phyloP scores from a whole-genome alignment of 345 rosid genomes.

The Salix brachista region DNA sequence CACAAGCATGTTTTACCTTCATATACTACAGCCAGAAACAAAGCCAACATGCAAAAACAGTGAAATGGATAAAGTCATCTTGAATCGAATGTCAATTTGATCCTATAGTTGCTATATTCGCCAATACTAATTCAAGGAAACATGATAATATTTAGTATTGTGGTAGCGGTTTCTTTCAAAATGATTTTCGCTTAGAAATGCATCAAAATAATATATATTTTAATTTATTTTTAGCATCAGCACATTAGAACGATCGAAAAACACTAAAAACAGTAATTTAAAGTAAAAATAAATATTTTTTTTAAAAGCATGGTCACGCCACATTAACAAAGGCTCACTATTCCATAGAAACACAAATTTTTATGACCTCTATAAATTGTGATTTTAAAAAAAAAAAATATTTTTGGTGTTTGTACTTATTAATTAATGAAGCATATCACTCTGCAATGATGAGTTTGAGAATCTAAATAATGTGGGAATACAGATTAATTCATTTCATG shows the following conservation, averaged over 20 bases:
- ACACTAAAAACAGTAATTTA: no score
- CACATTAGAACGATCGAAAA: no score
- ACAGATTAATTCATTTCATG: conserved; percentile 1
- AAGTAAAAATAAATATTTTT: no score
- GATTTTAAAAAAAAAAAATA: not conserved
- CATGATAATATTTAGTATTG: no score
- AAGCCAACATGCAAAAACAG: not conserved
- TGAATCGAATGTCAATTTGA: not conserved
- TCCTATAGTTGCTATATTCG: not conserved
- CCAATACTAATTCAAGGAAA: not conserved
- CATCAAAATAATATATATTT: no score
- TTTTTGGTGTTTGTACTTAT: not conserved
- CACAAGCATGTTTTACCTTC: not conserved
- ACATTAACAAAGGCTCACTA: no score
- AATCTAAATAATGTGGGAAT: not conserved
- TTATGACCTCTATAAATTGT: not conserved
- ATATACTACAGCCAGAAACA: not conserved
- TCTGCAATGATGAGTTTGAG: not conserved
- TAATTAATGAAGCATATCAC: not conserved
- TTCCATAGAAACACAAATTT: not conserved
- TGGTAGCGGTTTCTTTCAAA: no score
- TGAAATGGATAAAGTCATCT: not conserved
- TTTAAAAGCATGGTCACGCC: no score
- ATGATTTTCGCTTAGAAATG: no score
- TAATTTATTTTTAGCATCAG: no score